Conservation (phyloP, 306 rosid genomes). For the Medicago truncatula region MtrunA17r5.0-ANR NC_053043.1:39067001-39067500, state of each 20-base stretch:
- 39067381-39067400: constrained; percentile 5
- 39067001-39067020: too few species aligned
- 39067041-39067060: too few species aligned
- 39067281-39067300: constrained; percentile 99
- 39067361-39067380: background rate
- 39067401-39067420: constrained; percentile 33
- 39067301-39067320: constrained; percentile 56
- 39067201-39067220: constrained; percentile 40
- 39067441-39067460: constrained; percentile 99
- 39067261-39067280: constrained; percentile 98
- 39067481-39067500: constrained; percentile 80
- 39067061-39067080: background rate
- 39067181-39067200: background rate
- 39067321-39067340: constrained; percentile 20
- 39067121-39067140: background rate
- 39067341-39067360: constrained; percentile 17
- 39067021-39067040: too few species aligned
- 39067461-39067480: constrained; percentile 99
- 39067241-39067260: constrained; percentile 79
- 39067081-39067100: background rate
- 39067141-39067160: constrained; percentile 10
- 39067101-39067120: background rate
- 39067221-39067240: constrained; percentile 46
- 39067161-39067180: constrained; percentile 19
- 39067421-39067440: constrained; percentile 89